Percentiles rank a stretch among this genome's conserved stretches.
phyloP scores from a whole-genome alignment of 2,329 filamentous ascomycete species.

The Diaporthe capsici region DNA sequence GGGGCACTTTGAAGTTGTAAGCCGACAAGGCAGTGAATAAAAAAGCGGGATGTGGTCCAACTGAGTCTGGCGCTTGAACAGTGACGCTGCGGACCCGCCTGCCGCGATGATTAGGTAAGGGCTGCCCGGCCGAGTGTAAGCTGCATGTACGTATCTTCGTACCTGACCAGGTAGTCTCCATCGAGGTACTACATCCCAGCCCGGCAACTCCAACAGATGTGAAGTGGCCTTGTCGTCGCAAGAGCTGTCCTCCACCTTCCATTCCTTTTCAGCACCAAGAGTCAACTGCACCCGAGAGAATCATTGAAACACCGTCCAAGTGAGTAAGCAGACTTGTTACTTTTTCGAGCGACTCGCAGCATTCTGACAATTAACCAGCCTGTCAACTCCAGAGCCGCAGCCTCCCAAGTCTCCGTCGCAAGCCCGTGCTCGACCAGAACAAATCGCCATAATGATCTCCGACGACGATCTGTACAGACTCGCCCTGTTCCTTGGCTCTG shows the following conservation, averaged over 20 bases:
- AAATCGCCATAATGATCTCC: conserved; percentile 83
- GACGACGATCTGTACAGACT: conserved; percentile 92
- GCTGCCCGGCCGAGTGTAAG: neutral
- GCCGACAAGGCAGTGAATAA: conserved; percentile 32
- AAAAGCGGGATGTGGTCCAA: conserved; percentile 35
- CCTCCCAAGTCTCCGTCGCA: neutral
- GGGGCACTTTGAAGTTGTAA: conserved; percentile 28
- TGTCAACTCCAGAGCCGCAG: conserved; percentile 25
- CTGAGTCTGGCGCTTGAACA: conserved; percentile 19
- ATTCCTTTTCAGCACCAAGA: conserved; percentile 18
- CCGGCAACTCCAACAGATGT: conserved; percentile 34
- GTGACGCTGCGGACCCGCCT: conserved; percentile 35
- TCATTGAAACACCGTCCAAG: neutral
- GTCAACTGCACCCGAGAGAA: neutral
- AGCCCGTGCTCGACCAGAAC: neutral
- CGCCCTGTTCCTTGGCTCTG: conserved; percentile 91
- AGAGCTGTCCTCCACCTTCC: conserved; percentile 3
- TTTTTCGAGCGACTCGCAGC: neutral
- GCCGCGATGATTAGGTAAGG: conserved; percentile 22
- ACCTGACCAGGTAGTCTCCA: neutral
- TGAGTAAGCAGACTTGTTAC: neutral
- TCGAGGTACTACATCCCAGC: neutral
- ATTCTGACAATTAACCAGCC: neutral
- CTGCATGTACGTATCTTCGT: neutral
- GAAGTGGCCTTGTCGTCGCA: conserved; percentile 35